These are phyloP conservation scores for Gossypium longicalyx DNA, from an alignment of 345 rosid genomes.

Conservation along the genomic window DNA sequence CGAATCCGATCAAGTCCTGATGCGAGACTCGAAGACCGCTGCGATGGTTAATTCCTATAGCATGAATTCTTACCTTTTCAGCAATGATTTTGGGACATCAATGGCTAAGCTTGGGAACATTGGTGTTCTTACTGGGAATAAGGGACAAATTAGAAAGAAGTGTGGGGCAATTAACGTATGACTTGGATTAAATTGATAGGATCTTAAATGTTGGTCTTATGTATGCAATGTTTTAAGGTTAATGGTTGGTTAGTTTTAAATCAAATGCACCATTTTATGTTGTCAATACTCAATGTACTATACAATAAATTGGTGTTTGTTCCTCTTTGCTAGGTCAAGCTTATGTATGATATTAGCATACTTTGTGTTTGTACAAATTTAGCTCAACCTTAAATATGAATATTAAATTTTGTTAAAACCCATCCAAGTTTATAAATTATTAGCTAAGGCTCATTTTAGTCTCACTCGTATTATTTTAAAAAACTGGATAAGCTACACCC, in stretches of 20 bases:
- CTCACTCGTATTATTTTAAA: too few species aligned
- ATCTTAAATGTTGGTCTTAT: neutral
- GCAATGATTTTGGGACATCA: conserved; percentile 56
- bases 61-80: conserved; percentile 41
- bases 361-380: too few species aligned
- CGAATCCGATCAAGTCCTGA: conserved; percentile 68
- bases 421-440: too few species aligned
- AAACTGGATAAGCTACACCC: too few species aligned
- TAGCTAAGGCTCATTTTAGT: too few species aligned
- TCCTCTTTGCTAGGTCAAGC: too few species aligned
- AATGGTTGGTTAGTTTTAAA: neutral
- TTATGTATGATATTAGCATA: too few species aligned
- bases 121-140: conserved; percentile 54
- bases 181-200: neutral
- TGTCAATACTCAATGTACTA: neutral
- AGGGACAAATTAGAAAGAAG: conserved; percentile 61
- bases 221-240: neutral
- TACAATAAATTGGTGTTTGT: neutral
- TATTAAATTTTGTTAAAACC: too few species aligned
- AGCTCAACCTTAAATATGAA: too few species aligned
- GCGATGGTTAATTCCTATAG: conserved; percentile 53
- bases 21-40: conserved; percentile 43
- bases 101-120: conserved; percentile 65
- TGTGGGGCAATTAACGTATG: conserved; percentile 57
- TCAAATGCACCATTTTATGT: neutral